Evolutionary conservation across 1,284 basidiomycete species (phyloP), one percentile per base, ranked within the genome.

Genomic region (Abortiporus biennis): DNA sequence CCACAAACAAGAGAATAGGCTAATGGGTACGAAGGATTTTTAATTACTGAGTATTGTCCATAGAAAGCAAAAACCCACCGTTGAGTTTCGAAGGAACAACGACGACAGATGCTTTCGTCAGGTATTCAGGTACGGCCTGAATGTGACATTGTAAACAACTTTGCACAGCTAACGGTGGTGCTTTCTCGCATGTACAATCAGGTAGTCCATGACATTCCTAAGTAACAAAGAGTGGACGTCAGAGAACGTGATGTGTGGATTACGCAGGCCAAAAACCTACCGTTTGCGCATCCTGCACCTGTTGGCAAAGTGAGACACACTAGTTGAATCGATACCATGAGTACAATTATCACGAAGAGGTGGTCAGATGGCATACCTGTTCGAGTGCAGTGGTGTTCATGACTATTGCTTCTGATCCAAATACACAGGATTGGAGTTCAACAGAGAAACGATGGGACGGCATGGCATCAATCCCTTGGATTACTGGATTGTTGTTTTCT

Each of bases 121-220:
- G n/a, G 24, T 20, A 20, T 16, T 35, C 19, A 12, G 13, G 6
- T 8, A 15, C 21, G 11, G 17, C 30, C 4, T 25, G 16, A 29
- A 42, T 34, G 21, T 42, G 40, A 32, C 40, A 42, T 22, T 42
- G 31, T 22, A 42, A 25, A 32, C 40, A 42, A 8, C 31, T 23
- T 19, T 35, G 30, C 3, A 42, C 31, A 23, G n/a, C 21, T 9
- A 21, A 17, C 21, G 32, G 12, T 15, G 40, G 33, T 15, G 40
- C 40, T 4, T 12, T 34, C 9, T 3, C n/a, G 19, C 40, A 42
- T 35, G 40, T 42, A 23, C 40, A 42, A 22, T 34, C 17, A 3
- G 32, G 40, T 3, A 32, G 3, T 8, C 40, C 32, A 6, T 42
- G 6, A 23, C 40, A 42, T 19, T 19, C 12, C 21, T 42, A n/a